Evolutionary conservation across 2,329 filamentous ascomycete genomes (phyloP).

Genomic region (Pseudonectria foliicola): DNA sequence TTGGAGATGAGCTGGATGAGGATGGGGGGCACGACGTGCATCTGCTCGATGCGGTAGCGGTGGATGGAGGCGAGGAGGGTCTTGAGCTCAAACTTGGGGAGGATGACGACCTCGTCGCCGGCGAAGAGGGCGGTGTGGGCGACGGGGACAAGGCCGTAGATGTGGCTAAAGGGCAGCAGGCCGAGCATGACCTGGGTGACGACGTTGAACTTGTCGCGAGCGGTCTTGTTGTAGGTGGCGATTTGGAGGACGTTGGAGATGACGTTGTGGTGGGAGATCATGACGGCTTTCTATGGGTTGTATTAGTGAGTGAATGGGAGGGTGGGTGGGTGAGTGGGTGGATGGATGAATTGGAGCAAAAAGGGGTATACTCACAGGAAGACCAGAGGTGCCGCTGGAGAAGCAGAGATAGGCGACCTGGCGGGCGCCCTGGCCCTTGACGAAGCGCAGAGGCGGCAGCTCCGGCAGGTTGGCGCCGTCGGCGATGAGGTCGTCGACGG

Average conservation of each 20-base stretch:
- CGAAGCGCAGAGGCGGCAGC: slow-evolving; percentile 52
- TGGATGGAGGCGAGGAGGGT: slow-evolving; percentile 58
- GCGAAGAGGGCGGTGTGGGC: slow-evolving; percentile 58
- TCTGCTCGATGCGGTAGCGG: slow-evolving; percentile 57
- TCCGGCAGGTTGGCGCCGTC: slow-evolving; percentile 49
- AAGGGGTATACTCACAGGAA: slow-evolving; percentile 48
- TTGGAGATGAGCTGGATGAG: slow-evolving; percentile 67
- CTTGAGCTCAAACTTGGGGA: slow-evolving; percentile 70
- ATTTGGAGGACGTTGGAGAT: slow-evolving; percentile 69
- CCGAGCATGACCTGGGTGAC: slow-evolving; percentile 49
- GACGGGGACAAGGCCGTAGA: slow-evolving; percentile 69
- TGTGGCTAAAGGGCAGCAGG: slow-evolving; percentile 74
- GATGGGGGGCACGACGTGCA: slow-evolving; percentile 72
- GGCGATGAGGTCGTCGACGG: slow-evolving; percentile 57
- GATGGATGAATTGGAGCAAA: not conserved
- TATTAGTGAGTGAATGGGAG: slow-evolving; percentile 5
- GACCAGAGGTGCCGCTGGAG: slow-evolving; percentile 70
- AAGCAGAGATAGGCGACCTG: slow-evolving; percentile 73
- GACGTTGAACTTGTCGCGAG: slow-evolving; percentile 30
- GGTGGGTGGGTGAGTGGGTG: not conserved
- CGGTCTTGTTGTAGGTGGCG: slow-evolving; percentile 33
- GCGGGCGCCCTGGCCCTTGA: slow-evolving; percentile 56
- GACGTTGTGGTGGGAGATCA: slow-evolving; percentile 73
- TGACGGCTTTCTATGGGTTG: slow-evolving; percentile 73
- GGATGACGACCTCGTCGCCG: slow-evolving; percentile 65